Percentiles rank a stretch among this genome's conserved stretches.
Evolutionary conservation across 164 flowering plant species (phyloP).

Genomic region (Vitis cinerea): DNA sequence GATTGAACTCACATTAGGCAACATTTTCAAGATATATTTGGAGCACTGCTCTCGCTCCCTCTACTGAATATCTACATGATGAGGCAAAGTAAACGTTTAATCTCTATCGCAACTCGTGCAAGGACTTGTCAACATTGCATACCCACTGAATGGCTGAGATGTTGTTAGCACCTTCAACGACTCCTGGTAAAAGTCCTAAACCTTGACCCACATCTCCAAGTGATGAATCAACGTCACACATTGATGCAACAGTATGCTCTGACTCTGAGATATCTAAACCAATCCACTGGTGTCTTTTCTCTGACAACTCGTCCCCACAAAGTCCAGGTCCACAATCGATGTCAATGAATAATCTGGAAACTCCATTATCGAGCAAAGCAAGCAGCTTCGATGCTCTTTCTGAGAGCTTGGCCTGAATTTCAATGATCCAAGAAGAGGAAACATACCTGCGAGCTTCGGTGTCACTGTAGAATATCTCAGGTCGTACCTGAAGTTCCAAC

Average conservation of each 20-base stretch:
- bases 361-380: slow-evolving; percentile 81
- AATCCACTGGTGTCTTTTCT: slow-evolving; percentile 88
- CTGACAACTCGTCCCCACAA: slow-evolving; percentile 84
- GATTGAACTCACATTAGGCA: slow-evolving; percentile 80
- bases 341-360: slow-evolving; percentile 82
- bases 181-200: slow-evolving; percentile 75
- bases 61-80: slow-evolving; percentile 72
- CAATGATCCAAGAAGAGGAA: slow-evolving; percentile 82
- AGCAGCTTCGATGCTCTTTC: slow-evolving; percentile 95
- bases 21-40: slow-evolving; percentile 89
- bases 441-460: slow-evolving; percentile 89
- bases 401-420: slow-evolving; percentile 84
- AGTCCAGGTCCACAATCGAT: slow-evolving; percentile 99
- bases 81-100: slow-evolving; percentile 93
- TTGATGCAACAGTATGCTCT: slow-evolving; percentile 84
- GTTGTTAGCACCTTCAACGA: slow-evolving; percentile 92
- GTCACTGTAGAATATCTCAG: slow-evolving; percentile 89
- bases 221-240: slow-evolving; percentile 81
- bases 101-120: slow-evolving; percentile 78
- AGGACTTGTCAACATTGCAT: slow-evolving; percentile 95
- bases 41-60: slow-evolving; percentile 89
- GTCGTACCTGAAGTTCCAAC: slow-evolving; percentile 85
- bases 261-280: slow-evolving; percentile 90
- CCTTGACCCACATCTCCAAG: slow-evolving; percentile 98
- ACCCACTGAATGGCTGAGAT: slow-evolving; percentile 99